Conservation (phyloP, 2,329 filamentous ascomycete species). For the Volutella citrinella region DNA sequence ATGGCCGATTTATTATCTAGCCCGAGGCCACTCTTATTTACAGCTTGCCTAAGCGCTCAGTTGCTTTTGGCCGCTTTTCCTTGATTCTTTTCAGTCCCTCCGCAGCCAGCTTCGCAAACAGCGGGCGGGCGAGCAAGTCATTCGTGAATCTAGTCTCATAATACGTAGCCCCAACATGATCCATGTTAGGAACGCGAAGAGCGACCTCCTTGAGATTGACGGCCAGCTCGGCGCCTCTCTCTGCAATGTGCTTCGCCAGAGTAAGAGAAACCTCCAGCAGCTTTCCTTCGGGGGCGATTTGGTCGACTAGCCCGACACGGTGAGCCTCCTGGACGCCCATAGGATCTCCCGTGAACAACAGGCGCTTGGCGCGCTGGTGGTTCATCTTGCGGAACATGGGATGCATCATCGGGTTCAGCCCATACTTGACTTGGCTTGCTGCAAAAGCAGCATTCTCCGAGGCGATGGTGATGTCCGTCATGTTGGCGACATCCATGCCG, state of each 20-base stretch:
- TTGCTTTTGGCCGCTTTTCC: constrained; percentile 2
- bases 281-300: not conserved
- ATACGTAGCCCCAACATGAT: not conserved
- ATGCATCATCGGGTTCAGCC: constrained; percentile 3
- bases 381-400: constrained; percentile 6
- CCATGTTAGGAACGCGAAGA: constrained; percentile 3
- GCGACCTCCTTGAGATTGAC: constrained; percentile 3
- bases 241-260: constrained; percentile 1
- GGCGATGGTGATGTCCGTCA: constrained; percentile 4
- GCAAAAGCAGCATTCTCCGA: constrained; percentile 2
- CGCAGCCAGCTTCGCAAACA: constrained; percentile 4
- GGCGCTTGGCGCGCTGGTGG: constrained; percentile 2
- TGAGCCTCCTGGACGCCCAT: constrained; percentile 2
- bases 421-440: constrained; percentile 3
- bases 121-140: not conserved
- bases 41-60: constrained; percentile 1
- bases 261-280: not conserved
- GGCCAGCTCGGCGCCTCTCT: constrained; percentile 2
- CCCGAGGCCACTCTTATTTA: too few species aligned
- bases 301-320: constrained; percentile 1
- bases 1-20: too few species aligned
- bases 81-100: constrained; percentile 2
- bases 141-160: constrained; percentile 4
- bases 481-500: constrained; percentile 4
- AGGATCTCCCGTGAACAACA: constrained; percentile 2